These are phyloP conservation scores for Penicillium bialowiezense DNA, from an alignment of 495 filamentous ascomycete species.

Conservation along the genomic window DNA sequence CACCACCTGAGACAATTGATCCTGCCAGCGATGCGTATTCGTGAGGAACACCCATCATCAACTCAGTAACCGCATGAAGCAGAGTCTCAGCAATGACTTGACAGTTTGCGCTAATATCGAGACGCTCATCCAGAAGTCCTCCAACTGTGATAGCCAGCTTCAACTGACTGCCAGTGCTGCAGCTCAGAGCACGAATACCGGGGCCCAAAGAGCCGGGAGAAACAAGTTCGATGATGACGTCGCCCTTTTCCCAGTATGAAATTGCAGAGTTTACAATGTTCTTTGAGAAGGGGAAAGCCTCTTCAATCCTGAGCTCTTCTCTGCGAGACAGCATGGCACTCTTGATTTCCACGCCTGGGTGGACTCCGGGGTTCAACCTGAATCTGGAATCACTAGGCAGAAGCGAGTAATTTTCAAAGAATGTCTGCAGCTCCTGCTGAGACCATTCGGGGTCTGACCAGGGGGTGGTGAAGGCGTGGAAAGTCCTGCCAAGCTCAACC, in stretches of 20 bases:
- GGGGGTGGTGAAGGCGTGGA: slow-evolving; percentile 44
- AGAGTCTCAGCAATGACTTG: slow-evolving; percentile 53
- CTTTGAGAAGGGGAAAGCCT: slow-evolving; percentile 46
- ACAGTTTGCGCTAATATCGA: slow-evolving; percentile 46
- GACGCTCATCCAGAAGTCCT: slow-evolving; percentile 30
- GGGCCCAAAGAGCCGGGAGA: slow-evolving; percentile 37
- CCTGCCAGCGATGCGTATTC: slow-evolving; percentile 49
- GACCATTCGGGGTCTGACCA: slow-evolving; percentile 48
- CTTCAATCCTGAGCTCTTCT: slow-evolving; percentile 31
- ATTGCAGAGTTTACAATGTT: slow-evolving; percentile 39
- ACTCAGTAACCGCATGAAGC: slow-evolving; percentile 51
- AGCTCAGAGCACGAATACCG: slow-evolving; percentile 48
- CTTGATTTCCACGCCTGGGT: slow-evolving; percentile 52
- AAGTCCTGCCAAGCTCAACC: slow-evolving; percentile 35
- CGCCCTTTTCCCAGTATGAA: slow-evolving; percentile 38
- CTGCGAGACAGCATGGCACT: slow-evolving; percentile 35
- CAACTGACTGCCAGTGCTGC: slow-evolving; percentile 32
- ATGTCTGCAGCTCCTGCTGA: slow-evolving; percentile 51
- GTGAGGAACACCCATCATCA: slow-evolving; percentile 47
- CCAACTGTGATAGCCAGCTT: slow-evolving; percentile 43
- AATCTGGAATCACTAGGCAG: slow-evolving; percentile 32
- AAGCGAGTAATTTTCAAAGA: slow-evolving; percentile 34
- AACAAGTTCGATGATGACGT: slow-evolving; percentile 47
- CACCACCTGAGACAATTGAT: slow-evolving; percentile 40
- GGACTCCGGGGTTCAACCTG: slow-evolving; percentile 32